Percentiles rank a stretch among this genome's conserved stretches.
phyloP scores from a whole-genome alignment of 2,329 filamentous ascomycete species.

The Alternaria sp. region DNA sequence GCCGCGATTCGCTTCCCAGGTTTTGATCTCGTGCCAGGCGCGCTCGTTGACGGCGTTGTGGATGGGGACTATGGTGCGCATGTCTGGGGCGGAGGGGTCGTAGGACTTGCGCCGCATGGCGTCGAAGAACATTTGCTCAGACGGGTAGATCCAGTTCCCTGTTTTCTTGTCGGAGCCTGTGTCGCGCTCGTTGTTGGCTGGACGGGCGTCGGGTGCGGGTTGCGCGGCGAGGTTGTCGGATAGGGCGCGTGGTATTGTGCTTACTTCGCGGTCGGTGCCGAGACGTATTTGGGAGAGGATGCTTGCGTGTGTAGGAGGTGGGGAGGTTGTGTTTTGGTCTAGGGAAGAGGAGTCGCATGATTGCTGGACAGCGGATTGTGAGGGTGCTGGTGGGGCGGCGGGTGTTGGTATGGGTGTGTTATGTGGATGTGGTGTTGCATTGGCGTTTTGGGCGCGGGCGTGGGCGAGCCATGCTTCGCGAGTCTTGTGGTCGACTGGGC shows the following conservation, averaged over 20 bases:
- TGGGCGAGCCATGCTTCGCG: constrained; percentile 86
- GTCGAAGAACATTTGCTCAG: constrained; percentile 97
- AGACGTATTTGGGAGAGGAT: constrained; percentile 46
- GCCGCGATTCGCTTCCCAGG: constrained; percentile 78
- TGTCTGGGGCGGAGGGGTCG: constrained; percentile 74
- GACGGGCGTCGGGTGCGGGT: constrained; percentile 38
- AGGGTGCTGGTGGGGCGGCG: constrained; percentile 32
- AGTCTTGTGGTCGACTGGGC: constrained; percentile 90
- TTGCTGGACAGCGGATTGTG: constrained; percentile 31
- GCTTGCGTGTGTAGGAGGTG: constrained; percentile 27
- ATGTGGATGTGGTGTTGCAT: constrained; percentile 31
- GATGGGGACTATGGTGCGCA: constrained; percentile 92
- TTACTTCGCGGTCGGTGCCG: constrained; percentile 57
- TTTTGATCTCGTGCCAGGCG: constrained; percentile 89
- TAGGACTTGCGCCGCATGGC: constrained; percentile 93
- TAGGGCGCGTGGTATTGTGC: constrained; percentile 48
- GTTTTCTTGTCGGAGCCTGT: constrained; percentile 67
- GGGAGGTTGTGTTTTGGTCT: constrained; percentile 41
- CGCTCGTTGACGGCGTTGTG: constrained; percentile 99
- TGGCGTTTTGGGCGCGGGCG: constrained; percentile 60
- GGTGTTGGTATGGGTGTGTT: constrained; percentile 22
- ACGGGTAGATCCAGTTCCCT: constrained; percentile 97
- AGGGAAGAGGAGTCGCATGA: constrained; percentile 53
- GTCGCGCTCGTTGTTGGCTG: constrained; percentile 81
- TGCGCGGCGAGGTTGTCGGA: constrained; percentile 45